These are phyloP conservation scores for Silene coronaria DNA, from an alignment of 179 eudicot species.

Conservation along the genomic window DNA sequence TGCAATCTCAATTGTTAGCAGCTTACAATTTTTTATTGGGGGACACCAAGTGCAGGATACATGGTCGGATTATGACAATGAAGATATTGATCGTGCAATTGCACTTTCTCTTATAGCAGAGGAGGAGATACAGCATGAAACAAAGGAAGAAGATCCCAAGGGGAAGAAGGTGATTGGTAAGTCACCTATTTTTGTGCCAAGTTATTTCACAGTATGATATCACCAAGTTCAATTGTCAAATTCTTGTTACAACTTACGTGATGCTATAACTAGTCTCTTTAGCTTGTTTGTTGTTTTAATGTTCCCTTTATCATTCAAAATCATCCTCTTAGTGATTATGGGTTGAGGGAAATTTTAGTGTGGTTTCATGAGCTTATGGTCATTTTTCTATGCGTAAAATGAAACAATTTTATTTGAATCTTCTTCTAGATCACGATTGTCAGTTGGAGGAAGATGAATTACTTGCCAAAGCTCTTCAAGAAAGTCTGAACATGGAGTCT, in stretches of 20 bases:
- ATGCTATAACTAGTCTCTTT: not conserved
- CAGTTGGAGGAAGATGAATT: conserved; percentile 78
- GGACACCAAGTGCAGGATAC: conserved; percentile 48
- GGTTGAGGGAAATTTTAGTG: not conserved
- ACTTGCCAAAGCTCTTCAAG: conserved; percentile 90
- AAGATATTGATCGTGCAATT: conserved; percentile 85
- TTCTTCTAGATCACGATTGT: conserved; percentile 40
- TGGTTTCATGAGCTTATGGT: not conserved
- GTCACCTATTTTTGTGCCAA: conserved; percentile 7
- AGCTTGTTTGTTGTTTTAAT: not conserved
- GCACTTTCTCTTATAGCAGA: conserved; percentile 83
- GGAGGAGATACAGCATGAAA: conserved; percentile 31
- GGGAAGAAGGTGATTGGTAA: conserved; percentile 84
- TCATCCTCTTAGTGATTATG: not conserved
- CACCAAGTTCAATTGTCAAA: not conserved
- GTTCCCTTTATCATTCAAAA: not conserved
- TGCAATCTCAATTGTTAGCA: not conserved
- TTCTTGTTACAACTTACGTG: not conserved
- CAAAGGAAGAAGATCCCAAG: conserved; percentile 46
- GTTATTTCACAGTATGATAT: not conserved
- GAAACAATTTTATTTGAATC: conserved; percentile 5
- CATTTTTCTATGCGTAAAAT: not conserved
- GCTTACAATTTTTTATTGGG: conserved; percentile 8
- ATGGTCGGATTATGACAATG: conserved; percentile 54
- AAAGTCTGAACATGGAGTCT: conserved; percentile 69